phyloP scores from a whole-genome alignment of 202 grass and related monocot genomes.

The Dendrocalamus latiflorus region DNA sequence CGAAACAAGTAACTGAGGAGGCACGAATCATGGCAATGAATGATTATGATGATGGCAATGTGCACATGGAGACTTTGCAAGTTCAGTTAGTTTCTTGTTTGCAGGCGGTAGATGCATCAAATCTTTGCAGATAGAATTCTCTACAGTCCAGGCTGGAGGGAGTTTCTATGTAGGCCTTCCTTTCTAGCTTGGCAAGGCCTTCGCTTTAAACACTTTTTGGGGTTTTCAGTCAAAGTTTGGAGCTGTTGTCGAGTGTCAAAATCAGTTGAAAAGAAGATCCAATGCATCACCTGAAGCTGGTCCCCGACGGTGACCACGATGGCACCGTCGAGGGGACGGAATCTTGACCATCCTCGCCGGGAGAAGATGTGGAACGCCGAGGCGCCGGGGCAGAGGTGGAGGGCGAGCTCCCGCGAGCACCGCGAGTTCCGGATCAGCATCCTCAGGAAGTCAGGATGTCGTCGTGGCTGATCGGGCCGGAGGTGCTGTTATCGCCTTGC shows the following conservation, averaged over 20 bases:
- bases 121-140: neutral
- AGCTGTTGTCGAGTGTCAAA: neutral
- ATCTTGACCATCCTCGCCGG: slow-evolving; percentile 47
- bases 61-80: neutral
- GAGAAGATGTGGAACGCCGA: slow-evolving; percentile 50
- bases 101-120: neutral
- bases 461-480: slow-evolving; percentile 19
- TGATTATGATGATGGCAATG: neutral
- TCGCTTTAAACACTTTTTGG: neutral
- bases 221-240: neutral
- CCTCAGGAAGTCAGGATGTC: slow-evolving; percentile 39
- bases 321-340: slow-evolving; percentile 39
- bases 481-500: neutral
- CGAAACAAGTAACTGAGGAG: neutral
- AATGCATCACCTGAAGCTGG: slow-evolving; percentile 52
- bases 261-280: neutral
- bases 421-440: slow-evolving; percentile 42
- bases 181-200: neutral
- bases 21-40: neutral
- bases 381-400: slow-evolving; percentile 45
- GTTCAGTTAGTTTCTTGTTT: neutral
- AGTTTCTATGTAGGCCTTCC: neutral
- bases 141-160: neutral
- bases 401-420: slow-evolving; percentile 28
- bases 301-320: slow-evolving; percentile 61